These are phyloP conservation scores for Colletotrichum kahawae DNA, from an alignment of 2,329 filamentous ascomycete genomes.

Conservation along the genomic window DNA sequence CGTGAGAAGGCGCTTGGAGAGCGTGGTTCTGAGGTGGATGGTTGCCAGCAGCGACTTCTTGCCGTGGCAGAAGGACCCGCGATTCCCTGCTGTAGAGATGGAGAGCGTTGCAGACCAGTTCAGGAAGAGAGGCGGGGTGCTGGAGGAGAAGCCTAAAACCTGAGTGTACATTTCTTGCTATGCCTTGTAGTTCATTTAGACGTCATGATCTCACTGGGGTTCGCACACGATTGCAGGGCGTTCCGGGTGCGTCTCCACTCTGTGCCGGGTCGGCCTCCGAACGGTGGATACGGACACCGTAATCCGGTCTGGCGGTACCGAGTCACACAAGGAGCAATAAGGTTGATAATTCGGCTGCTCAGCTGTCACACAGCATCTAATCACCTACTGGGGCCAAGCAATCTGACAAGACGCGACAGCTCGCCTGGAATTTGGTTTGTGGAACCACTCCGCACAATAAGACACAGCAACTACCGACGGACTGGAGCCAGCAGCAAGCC, in stretches of 20 bases:
- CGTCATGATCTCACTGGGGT: neutral
- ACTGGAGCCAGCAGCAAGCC: neutral
- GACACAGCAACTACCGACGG: neutral
- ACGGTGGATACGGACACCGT: neutral
- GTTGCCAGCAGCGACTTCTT: slow-evolving; percentile 38
- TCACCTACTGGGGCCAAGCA: neutral
- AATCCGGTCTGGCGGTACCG: neutral
- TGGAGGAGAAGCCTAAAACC: neutral
- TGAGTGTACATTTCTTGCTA: neutral
- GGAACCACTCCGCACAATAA: neutral
- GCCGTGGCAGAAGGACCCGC: slow-evolving; percentile 37
- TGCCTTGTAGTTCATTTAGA: neutral
- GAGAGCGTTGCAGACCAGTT: slow-evolving; percentile 33
- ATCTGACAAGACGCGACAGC: neutral
- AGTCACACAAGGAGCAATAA: neutral
- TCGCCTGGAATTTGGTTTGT: neutral
- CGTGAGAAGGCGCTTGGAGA: slow-evolving; percentile 30
- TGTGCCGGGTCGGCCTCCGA: neutral
- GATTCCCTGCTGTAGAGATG: slow-evolving; percentile 39
- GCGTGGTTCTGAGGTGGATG: slow-evolving; percentile 42
- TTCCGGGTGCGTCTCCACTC: neutral
- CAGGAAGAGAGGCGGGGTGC: neutral
- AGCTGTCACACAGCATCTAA: neutral
- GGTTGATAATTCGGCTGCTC: neutral
- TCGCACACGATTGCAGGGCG: neutral